phyloP scores from a whole-genome alignment of 1,139 yeast species.

The Arxiozyma slooffiae region DNA sequence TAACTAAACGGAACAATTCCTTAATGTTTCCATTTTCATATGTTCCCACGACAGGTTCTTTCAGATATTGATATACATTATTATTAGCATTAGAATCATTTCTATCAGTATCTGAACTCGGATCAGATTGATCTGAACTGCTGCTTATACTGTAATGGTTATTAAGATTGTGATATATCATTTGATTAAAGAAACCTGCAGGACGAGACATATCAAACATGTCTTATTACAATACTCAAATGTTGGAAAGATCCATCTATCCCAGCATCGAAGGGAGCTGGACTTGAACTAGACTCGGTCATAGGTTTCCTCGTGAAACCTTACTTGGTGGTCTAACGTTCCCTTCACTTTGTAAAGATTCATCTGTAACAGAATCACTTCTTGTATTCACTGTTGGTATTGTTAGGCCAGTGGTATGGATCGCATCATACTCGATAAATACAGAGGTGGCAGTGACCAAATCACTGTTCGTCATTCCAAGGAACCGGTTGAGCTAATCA shows the following conservation, averaged over 20 bases:
- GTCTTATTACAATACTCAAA: conserved; percentile 21
- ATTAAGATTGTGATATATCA: conserved; percentile 22
- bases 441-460: conserved; percentile 79
- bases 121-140: conserved; percentile 10
- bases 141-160: conserved; percentile 6
- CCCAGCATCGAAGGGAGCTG: conserved; percentile 31
- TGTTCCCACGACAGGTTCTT: conserved; percentile 28
- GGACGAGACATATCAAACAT: conserved; percentile 37
- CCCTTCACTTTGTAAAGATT: conserved; percentile 55
- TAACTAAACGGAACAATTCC: conserved; percentile 25
- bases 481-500: conserved; percentile 64
- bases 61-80: conserved; percentile 27
- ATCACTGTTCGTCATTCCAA: conserved; percentile 71
- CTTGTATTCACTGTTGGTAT: conserved; percentile 16
- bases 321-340: conserved; percentile 74
- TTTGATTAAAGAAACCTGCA: conserved; percentile 45
- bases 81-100: conserved; percentile 17
- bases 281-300: conserved; percentile 36
- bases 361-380: conserved; percentile 54
- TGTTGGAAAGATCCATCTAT: conserved; percentile 31
- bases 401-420: conserved; percentile 7
- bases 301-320: conserved; percentile 74
- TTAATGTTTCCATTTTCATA: conserved; percentile 29
- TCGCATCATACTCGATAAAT: conserved; percentile 63
- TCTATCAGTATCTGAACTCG: neutral